Evolutionary conservation across 2,329 filamentous ascomycete species (phyloP).

Genomic region (Colletotrichum sp.): DNA sequence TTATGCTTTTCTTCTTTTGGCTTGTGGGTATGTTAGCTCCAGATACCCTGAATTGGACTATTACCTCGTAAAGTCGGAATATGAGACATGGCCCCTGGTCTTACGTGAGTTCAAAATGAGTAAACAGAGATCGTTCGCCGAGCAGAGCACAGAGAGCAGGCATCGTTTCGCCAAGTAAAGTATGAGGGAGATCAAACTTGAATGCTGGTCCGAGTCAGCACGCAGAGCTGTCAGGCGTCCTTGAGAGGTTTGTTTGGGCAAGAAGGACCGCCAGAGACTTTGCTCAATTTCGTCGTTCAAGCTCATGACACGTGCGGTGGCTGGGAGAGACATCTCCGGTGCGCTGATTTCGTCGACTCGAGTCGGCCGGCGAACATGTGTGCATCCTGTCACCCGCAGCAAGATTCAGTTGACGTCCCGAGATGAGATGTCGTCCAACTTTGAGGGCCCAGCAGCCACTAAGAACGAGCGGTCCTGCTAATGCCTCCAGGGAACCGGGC

Average conservation of each 20-base stretch:
- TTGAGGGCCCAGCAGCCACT: background rate
- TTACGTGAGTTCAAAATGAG: background rate
- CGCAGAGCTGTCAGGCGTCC: background rate
- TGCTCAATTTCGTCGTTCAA: background rate
- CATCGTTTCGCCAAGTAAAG: constrained; percentile 3
- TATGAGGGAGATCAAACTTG: background rate
- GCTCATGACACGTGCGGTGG: background rate
- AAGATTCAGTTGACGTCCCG: constrained; percentile 11
- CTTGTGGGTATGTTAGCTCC: background rate
- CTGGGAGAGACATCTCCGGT: background rate
- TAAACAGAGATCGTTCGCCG: background rate
- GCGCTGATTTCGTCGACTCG: background rate
- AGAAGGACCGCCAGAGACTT: background rate
- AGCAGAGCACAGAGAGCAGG: background rate
- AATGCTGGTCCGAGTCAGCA: background rate
- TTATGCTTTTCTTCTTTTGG: background rate
- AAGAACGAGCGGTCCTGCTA: background rate
- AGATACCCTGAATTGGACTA: constrained; percentile 11
- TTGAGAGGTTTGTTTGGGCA: background rate
- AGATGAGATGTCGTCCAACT: constrained; percentile 11
- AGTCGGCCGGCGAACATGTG: background rate
- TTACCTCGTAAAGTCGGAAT: background rate
- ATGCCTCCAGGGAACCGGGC: background rate
- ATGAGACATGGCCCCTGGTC: background rate
- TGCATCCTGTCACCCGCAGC: background rate